A percentile compares a stretch with the other conserved stretches of the same genome.
phyloP scores from a whole-genome alignment of 164 flowering plant genomes.

The Umbellularia californica region DNA sequence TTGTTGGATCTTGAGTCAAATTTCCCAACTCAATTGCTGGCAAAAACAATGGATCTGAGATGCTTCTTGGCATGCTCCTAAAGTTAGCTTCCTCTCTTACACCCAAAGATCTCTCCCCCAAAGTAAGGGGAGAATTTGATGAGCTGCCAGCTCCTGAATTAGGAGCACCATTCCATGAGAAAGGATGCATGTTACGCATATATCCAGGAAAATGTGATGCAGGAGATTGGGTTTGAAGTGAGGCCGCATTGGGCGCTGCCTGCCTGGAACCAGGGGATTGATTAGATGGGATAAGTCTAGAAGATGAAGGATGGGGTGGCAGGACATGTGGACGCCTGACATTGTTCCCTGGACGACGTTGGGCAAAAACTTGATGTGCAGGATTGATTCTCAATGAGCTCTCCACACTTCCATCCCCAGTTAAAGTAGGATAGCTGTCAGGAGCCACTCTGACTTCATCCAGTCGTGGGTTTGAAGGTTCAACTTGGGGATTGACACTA shows the following conservation, averaged over 20 bases:
- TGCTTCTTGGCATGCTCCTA: constrained; percentile 38
- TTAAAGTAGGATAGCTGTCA: constrained; percentile 26
- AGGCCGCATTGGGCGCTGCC: constrained; percentile 19
- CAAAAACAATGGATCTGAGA: constrained; percentile 47
- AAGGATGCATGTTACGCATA: constrained; percentile 30
- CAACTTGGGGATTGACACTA: constrained; percentile 21
- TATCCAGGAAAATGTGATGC: constrained; percentile 22
- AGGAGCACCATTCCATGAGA: constrained; percentile 38
- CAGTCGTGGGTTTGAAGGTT: constrained; percentile 31
- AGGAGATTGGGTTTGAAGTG: constrained; percentile 26
- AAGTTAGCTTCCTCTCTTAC: constrained; percentile 33
- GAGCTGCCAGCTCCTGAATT: constrained; percentile 39
- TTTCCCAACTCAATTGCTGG: constrained; percentile 40
- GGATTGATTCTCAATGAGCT: constrained; percentile 30
- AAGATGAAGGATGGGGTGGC: constrained; percentile 12
- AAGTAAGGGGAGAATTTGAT: constrained; percentile 22
- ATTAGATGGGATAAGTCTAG: constrained; percentile 23
- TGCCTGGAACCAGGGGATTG: constrained; percentile 39
- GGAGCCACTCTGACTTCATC: constrained; percentile 26
- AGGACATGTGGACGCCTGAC: constrained; percentile 21
- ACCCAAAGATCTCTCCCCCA: constrained; percentile 28
- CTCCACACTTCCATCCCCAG: constrained; percentile 28
- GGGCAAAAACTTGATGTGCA: constrained; percentile 25
- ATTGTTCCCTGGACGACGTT: constrained; percentile 23
- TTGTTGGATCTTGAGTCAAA: constrained; percentile 30